Conservation (phyloP, 345 rosid genomes). For the Bretschneidera sinensis region DNA sequence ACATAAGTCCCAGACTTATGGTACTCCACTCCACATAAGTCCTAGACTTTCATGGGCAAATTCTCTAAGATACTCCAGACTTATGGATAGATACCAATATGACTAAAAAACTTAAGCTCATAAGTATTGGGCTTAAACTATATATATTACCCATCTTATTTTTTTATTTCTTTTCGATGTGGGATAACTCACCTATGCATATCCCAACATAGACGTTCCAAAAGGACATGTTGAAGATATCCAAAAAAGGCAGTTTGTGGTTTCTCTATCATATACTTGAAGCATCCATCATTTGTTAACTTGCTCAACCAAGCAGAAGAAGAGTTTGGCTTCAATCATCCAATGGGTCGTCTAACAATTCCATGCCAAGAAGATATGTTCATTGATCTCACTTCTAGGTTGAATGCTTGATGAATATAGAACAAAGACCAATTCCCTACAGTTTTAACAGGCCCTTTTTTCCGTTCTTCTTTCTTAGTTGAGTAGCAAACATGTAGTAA, state of each 20-base stretch:
- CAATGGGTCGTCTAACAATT: constrained; percentile 44
- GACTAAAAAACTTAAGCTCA: too few species aligned
- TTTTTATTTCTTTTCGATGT: too few species aligned
- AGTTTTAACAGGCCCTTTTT: not conserved
- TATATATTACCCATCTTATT: too few species aligned
- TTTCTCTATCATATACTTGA: constrained; percentile 37
- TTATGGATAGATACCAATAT: too few species aligned
- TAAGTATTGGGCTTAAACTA: too few species aligned
- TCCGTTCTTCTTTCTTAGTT: too few species aligned
- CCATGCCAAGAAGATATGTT: constrained; percentile 40
- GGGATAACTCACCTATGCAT: too few species aligned
- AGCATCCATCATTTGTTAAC: constrained; percentile 38
- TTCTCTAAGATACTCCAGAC: too few species aligned
- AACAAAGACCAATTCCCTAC: not conserved
- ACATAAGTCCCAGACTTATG: too few species aligned
- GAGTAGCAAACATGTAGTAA: not conserved
- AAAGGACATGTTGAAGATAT: constrained; percentile 38
- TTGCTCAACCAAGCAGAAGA: constrained; percentile 43
- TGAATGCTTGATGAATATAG: constrained; percentile 2
- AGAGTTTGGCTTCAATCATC: constrained; percentile 48
- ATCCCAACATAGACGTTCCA: constrained; percentile 21
- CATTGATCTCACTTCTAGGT: constrained; percentile 28
- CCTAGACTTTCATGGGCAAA: too few species aligned
- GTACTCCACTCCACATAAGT: too few species aligned
- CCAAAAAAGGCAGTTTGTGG: constrained; percentile 35